Conservation (phyloP, 2,329 filamentous ascomycete species). For the Chalaropsis thielavioides region DNA sequence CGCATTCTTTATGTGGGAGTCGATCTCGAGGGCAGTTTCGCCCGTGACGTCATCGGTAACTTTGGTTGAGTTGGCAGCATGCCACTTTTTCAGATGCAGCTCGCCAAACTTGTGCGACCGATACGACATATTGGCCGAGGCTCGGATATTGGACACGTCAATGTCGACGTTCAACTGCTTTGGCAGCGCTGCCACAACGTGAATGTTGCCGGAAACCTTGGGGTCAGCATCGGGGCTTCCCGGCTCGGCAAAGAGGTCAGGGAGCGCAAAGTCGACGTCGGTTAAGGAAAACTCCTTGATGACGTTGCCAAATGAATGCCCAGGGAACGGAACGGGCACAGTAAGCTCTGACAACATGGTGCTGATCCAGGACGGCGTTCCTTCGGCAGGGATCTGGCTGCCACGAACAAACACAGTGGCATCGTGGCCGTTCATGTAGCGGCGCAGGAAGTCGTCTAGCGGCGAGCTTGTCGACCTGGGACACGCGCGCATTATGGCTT, state of each 20-base stretch:
- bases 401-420: slow-evolving; percentile 75
- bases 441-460: slow-evolving; percentile 64
- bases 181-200: slow-evolving; percentile 65
- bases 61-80: slow-evolving; percentile 65
- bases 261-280: slow-evolving; percentile 74
- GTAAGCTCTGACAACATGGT: slow-evolving; percentile 69
- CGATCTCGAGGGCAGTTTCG: slow-evolving; percentile 53
- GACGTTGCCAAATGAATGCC: slow-evolving; percentile 63
- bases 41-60: slow-evolving; percentile 39
- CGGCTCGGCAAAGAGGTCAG: slow-evolving; percentile 64
- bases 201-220: slow-evolving; percentile 67
- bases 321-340: slow-evolving; percentile 71
- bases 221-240: slow-evolving; percentile 58
- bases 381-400: slow-evolving; percentile 46
- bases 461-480: slow-evolving; percentile 68
- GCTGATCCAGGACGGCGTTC: slow-evolving; percentile 66
- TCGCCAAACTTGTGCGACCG: slow-evolving; percentile 63
- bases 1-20: slow-evolving; percentile 61
- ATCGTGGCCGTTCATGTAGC: slow-evolving; percentile 67
- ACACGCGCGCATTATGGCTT: slow-evolving; percentile 56
- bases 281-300: slow-evolving; percentile 78
- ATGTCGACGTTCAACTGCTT: slow-evolving; percentile 77
- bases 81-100: slow-evolving; percentile 69
- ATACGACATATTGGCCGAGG: slow-evolving; percentile 70
- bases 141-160: slow-evolving; percentile 60